These are phyloP conservation scores for Calonectria pseudoturangicola DNA, from an alignment of 2,329 filamentous ascomycete genomes.

Conservation along the genomic window DNA sequence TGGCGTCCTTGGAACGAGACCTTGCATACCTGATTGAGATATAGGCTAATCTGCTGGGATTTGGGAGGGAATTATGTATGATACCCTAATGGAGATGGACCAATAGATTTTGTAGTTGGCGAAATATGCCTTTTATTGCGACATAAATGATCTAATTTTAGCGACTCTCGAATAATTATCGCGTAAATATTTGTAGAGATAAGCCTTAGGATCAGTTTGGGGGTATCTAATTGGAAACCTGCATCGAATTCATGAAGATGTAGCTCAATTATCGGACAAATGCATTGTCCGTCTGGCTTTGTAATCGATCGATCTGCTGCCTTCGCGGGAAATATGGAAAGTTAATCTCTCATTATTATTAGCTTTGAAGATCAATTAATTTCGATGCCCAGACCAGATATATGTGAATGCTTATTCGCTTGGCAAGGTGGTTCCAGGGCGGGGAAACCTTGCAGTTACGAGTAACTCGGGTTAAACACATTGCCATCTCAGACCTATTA, in stretches of 20 bases:
- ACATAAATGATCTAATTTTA: background rate
- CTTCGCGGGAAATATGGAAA: background rate
- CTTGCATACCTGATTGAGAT: slow-evolving; percentile 5
- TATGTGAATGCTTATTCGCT: background rate
- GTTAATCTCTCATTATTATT: background rate
- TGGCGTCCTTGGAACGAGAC: slow-evolving; percentile 63
- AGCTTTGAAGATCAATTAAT: background rate
- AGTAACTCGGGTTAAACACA: too few species aligned
- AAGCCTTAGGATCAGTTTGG: background rate
- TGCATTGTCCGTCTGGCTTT: background rate
- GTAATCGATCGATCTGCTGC: background rate
- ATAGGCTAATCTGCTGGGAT: too few species aligned
- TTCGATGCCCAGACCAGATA: background rate
- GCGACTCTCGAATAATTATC: too few species aligned
- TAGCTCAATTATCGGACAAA: background rate
- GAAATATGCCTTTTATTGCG: background rate
- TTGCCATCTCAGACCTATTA: background rate
- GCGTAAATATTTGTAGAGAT: background rate
- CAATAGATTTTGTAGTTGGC: background rate
- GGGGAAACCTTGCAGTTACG: too few species aligned
- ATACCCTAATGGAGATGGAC: background rate
- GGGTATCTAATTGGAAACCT: background rate
- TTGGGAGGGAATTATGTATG: background rate
- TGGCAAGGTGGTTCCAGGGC: background rate
- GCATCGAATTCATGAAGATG: too few species aligned